A percentile compares a stretch with the other conserved stretches of the same genome.
Evolutionary conservation across 495 filamentous ascomycete genomes (phyloP).

Genomic region (Lasiosphaeria miniovina): DNA sequence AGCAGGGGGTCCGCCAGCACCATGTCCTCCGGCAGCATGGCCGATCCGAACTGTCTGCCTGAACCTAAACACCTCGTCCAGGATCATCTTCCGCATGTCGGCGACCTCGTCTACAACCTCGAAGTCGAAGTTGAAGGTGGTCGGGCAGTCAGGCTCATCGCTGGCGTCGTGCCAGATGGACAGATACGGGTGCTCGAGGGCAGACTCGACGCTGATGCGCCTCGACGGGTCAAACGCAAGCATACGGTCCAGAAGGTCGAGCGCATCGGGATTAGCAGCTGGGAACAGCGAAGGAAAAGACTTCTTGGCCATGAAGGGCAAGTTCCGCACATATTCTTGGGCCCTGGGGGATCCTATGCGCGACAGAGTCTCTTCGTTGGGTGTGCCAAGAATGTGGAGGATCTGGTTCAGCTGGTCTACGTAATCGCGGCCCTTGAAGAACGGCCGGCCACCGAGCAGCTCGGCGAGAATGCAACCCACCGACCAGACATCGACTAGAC

Average conservation of each 20-base stretch:
- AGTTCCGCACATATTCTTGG: constrained; percentile 97
- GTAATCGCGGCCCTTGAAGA: constrained; percentile 99
- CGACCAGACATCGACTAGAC: constrained; percentile 95
- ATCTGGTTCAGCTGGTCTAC: constrained; percentile 99
- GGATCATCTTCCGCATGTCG: constrained; percentile 96
- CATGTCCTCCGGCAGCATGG: constrained; percentile 39
- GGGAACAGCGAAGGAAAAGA: constrained; percentile 85
- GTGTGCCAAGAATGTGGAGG: constrained; percentile 94
- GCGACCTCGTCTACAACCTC: constrained; percentile 88
- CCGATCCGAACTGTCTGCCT: constrained; percentile 68
- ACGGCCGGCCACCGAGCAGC: constrained; percentile 90
- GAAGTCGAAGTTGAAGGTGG: constrained; percentile 96
- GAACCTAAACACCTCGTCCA: constrained; percentile 86
- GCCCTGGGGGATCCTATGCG: constrained; percentile 94
- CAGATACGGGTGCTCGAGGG: constrained; percentile 92
- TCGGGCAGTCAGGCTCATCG: constrained; percentile 90
- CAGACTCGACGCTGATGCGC: constrained; percentile 88
- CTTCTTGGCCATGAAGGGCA: constrained; percentile 93
- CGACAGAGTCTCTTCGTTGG: constrained; percentile 88
- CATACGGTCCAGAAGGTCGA: constrained; percentile 94
- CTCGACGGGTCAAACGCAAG: constrained; percentile 91
- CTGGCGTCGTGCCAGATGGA: constrained; percentile 97
- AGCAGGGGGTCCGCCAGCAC: constrained; percentile 25
- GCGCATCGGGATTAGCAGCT: constrained; percentile 91
- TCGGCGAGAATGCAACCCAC: constrained; percentile 98